A percentile compares a stretch with the other conserved stretches of the same genome.
phyloP scores from a whole-genome alignment of 305 asterid genomes.

The Striga hermonthica region DNA sequence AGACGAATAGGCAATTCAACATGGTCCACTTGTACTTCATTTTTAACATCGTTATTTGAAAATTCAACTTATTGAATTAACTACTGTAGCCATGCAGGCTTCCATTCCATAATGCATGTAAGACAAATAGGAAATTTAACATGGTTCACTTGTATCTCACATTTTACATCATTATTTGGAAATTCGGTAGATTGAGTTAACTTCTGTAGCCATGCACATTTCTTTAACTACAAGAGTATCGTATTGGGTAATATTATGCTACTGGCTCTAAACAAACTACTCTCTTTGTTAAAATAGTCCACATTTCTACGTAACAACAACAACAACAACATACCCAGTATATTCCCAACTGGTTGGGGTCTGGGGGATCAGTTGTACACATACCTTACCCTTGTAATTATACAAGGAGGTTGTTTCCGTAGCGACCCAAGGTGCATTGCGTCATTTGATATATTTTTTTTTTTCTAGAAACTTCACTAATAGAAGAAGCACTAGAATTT shows the following conservation, averaged over 20 bases:
- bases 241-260: constrained; percentile 17
- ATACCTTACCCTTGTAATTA: too few species aligned
- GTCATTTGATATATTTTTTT: too few species aligned
- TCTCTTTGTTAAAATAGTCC: background rate
- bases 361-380: too few species aligned
- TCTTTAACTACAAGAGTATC: constrained; percentile 11
- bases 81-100: constrained; percentile 9
- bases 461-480: too few species aligned
- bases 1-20: constrained; percentile 20
- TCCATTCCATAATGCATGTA: background rate
- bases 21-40: constrained; percentile 23
- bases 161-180: constrained; percentile 13
- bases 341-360: too few species aligned
- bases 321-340: too few species aligned
- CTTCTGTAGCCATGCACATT: constrained; percentile 9
- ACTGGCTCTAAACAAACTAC: constrained; percentile 1
- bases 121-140: constrained; percentile 20
- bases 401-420: too few species aligned
- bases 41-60: constrained; percentile 12
- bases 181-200: constrained; percentile 3
- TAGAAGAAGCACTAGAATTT: too few species aligned
- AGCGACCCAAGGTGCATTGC: too few species aligned
- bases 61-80: constrained; percentile 1
- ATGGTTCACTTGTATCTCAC: constrained; percentile 23
- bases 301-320: too few species aligned